Base-by-base conservation (phyloP, 2,329 filamentous ascomycete species). In the Massarina eburnea region DNA sequence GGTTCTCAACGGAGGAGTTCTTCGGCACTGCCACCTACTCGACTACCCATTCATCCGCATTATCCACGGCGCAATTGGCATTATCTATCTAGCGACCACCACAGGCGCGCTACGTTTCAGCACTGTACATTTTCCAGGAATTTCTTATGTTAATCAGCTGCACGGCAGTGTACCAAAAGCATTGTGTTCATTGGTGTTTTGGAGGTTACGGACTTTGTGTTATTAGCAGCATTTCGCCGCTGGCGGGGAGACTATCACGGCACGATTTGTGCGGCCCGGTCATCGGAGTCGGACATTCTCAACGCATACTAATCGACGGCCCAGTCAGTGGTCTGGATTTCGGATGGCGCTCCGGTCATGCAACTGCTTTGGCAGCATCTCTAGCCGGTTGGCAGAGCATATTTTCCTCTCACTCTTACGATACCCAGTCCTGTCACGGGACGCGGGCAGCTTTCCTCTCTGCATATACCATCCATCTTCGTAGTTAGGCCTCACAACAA, bases 141-240 rank as follows among this genome's bases (percentile, higher is more conserved):
- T 24, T 34, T 35, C 20, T 14, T 21, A 57, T 38, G 41, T 43
- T 37, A 17, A 8, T 30, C 51, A 45, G 49, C 42, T 34, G 51
- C 51, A 45, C 41, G 50, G 51, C 54, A 51, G 55, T 64, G 61
- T 62, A 64, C 52, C 55, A 64, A 64, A 64, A 64, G 61, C 52
- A 38, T 38, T 14, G 5, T 38, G 10, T 24, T 38, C 35, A 38
- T 57, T 21, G 43, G 38, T 47, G 36, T 52, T 47, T 45, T 50
- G 46, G 38, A 27, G 43, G 42, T 32, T 29, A 38, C 21, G 29
- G 36, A 27, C 41, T 48, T 26, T 52, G 44, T 50, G 45, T 46
- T 49, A 41, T 56, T 48, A 49, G 48, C 37, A 52, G 55, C 54
- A 57, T 62, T 10, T 53, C n/a, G n/a, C n/a, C n/a, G n/a, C n/a